Base-by-base conservation (phyloP, 768 basidiomycete species). In the Guyanaporus albipodus region DNA sequence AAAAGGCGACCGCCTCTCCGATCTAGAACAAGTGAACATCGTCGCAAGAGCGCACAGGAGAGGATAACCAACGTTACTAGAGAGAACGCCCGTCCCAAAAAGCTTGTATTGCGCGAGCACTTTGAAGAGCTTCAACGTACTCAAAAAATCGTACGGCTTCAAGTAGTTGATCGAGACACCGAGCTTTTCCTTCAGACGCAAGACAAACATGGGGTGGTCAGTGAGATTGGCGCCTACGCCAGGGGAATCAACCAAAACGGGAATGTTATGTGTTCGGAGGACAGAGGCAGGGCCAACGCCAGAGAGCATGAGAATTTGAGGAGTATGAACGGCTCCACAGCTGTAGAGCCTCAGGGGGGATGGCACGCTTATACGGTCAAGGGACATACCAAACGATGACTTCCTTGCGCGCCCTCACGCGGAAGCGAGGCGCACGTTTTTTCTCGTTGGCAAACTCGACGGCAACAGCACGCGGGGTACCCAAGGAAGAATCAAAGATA, bases 151-250 rank as follows among this genome's bases (percentile, higher is more conserved):
- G 36, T 59, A 53, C 12, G 62, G 60, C n/a, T 50, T 45, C 26
- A 79, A 49, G 51, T 64, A 76, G 46, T 67, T 72, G 12, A 76
- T 32, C 6, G 76, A 73, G 6, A 66, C 56, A 42, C 73, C 68
- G 3, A 64, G 65, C 49, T 74, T 82, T 51, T 83, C 80, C 52
- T 72, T 73, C 61, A 77, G 72, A 52, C 72, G 70, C 21, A 80
- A 42, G 55, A 74, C 69, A 40, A 85, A 72, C 12, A 73, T 71
- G 4, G 74, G 70, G 56, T 91, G 90, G 58, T 92, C 90, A 36
- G 76, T 69, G 15, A 92, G 74, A 60, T 90, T 75, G 8, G 75
- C 69, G 12, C 91, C 91, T 17, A 93, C 88, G 10, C 82, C 82
- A 0, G 85, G 83, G 2, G 85, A 75, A 54, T 90, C 79, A 6